These are phyloP conservation scores for Globisporangium carolinianum DNA, from an alignment of 352 stramenopile genomes.

Conservation along the genomic window DNA sequence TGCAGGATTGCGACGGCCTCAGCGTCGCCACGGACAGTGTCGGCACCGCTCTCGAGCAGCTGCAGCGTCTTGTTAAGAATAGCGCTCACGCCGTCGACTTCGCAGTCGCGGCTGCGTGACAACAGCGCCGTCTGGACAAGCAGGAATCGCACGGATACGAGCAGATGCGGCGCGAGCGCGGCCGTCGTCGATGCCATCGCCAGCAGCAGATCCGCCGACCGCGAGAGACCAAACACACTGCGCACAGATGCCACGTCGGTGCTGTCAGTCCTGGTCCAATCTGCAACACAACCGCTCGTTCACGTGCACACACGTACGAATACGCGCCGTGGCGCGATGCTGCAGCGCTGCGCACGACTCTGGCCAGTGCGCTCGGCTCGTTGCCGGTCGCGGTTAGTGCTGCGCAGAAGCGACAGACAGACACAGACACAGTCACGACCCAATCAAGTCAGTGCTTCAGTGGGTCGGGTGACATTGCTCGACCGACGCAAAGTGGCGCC, in stretches of 20 bases:
- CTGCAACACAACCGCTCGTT: background rate
- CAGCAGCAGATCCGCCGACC: conserved; percentile 34
- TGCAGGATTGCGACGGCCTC: conserved; percentile 21
- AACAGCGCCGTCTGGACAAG: conserved; percentile 32
- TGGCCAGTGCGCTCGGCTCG: conserved; percentile 17
- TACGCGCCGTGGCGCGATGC: conserved; percentile 22
- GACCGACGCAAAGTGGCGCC: too few species aligned
- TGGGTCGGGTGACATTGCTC: background rate
- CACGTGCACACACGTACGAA: conserved; percentile 26
- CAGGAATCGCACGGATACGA: conserved; percentile 29
- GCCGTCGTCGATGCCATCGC: conserved; percentile 20
- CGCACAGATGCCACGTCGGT: background rate
- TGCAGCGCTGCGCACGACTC: conserved; percentile 24
- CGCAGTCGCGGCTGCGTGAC: conserved; percentile 21
- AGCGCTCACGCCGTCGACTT: conserved; percentile 21
- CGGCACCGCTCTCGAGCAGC: background rate
- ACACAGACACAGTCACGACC: background rate
- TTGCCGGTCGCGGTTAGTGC: conserved; percentile 5
- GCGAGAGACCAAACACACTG: conserved; percentile 27
- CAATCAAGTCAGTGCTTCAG: background rate
- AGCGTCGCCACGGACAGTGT: background rate
- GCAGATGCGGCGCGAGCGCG: conserved; percentile 21
- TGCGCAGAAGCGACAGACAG: background rate
- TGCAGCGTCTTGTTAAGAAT: conserved; percentile 24
- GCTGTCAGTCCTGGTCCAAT: background rate